Conservation (phyloP, 2,329 filamentous ascomycete species). For the Exophiala bonariae region DNA sequence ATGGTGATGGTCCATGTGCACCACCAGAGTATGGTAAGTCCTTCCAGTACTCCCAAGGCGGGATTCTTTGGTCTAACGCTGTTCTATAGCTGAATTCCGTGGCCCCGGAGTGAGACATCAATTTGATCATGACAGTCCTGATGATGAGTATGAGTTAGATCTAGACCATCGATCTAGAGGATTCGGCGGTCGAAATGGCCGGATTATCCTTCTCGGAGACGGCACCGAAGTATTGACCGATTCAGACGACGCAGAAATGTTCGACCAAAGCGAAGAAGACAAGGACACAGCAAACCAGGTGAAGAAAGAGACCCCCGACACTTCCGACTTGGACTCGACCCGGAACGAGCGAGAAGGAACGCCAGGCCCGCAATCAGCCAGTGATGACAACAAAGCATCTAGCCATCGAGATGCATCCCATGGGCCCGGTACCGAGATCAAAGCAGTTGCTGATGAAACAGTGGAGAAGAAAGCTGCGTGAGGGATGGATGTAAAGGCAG, state of each 20-base stretch:
- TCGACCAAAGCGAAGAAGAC: conserved; percentile 84
- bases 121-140: conserved; percentile 70
- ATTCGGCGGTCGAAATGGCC: conserved; percentile 72
- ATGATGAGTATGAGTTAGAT: conserved; percentile 56
- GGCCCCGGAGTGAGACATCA: conserved; percentile 80
- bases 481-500: conserved; percentile 5
- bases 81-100: conserved; percentile 73
- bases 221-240: conserved; percentile 90
- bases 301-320: conserved; percentile 57
- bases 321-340: conserved; percentile 31
- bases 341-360: conserved; percentile 52
- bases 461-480: conserved; percentile 17
- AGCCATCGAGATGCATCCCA: conserved; percentile 18
- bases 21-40: conserved; percentile 98
- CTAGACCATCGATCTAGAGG: conserved; percentile 58
- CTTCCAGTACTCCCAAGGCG: conserved; percentile 44
- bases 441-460: conserved; percentile 18
- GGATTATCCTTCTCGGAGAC: conserved; percentile 93
- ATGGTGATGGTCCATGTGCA: conserved; percentile 96
- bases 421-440: conserved; percentile 16
- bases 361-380: conserved; percentile 46
- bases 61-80: conserved; percentile 43
- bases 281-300: conserved; percentile 85
- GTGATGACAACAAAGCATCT: conserved; percentile 11
- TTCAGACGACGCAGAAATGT: conserved; percentile 88